These are phyloP conservation scores for Pseudogymnoascus sp. DNA, from an alignment of 2,329 filamentous ascomycete genomes.

Conservation along the genomic window DNA sequence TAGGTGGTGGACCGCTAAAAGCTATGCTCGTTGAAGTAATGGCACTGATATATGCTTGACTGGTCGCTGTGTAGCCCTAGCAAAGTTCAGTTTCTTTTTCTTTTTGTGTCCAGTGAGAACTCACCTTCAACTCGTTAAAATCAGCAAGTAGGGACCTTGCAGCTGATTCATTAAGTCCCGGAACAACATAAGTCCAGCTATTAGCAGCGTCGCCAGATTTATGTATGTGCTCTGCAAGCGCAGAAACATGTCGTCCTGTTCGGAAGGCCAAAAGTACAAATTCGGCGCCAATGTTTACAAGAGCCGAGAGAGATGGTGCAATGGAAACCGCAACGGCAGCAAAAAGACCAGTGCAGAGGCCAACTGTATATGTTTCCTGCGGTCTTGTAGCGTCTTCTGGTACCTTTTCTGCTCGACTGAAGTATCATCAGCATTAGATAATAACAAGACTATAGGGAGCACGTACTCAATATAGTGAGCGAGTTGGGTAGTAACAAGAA, in stretches of 20 bases:
- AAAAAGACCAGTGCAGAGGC: slow-evolving; percentile 61
- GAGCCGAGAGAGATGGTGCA: slow-evolving; percentile 50
- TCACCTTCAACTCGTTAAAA: slow-evolving; percentile 50
- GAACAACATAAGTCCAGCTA: slow-evolving; percentile 60
- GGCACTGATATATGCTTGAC: slow-evolving; percentile 43
- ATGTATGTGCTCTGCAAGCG: slow-evolving; percentile 33
- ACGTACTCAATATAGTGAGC: slow-evolving; percentile 62
- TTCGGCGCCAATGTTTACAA: slow-evolving; percentile 55
- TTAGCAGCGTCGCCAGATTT: slow-evolving; percentile 38
- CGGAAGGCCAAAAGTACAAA: slow-evolving; percentile 60
- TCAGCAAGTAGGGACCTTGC: slow-evolving; percentile 42
- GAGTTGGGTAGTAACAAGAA: slow-evolving; percentile 57
- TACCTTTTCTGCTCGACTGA: slow-evolving; percentile 45
- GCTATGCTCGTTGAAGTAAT: slow-evolving; percentile 41
- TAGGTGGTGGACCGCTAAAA: slow-evolving; percentile 46
- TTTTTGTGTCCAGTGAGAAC: slow-evolving; percentile 16
- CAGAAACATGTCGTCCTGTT: slow-evolving; percentile 48
- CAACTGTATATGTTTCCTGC: slow-evolving; percentile 48
- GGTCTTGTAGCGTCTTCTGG: slow-evolving; percentile 43
- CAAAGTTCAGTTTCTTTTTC: background rate
- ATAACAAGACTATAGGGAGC: background rate
- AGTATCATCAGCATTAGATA: background rate
- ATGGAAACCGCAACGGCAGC: slow-evolving; percentile 61
- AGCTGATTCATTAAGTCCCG: slow-evolving; percentile 44
- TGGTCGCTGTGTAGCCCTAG: slow-evolving; percentile 17